Percentiles rank a stretch among this genome's conserved stretches.
These are phyloP conservation scores for Suhomyces kilbournensis DNA, from an alignment of 805 yeast species.

Conservation along the genomic window DNA sequence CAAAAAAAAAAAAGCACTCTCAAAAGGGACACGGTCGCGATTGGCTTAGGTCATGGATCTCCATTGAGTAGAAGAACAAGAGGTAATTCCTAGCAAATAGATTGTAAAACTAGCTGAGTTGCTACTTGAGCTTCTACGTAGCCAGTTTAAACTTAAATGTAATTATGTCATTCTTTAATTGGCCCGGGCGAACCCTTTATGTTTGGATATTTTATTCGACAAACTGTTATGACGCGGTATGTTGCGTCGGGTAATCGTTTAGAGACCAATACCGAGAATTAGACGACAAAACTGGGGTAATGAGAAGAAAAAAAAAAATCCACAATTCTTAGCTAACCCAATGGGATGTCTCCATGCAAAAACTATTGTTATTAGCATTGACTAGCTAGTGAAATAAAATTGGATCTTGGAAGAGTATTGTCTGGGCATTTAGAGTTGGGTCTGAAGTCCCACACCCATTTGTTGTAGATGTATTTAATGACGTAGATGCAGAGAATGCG, in stretches of 20 bases:
- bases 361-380: background rate
- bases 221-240: background rate
- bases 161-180: background rate
- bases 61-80: background rate
- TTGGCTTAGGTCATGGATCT: background rate
- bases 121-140: background rate
- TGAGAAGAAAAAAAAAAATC: background rate
- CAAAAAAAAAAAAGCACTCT: background rate
- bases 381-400: background rate
- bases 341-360: background rate
- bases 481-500: background rate
- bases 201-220: background rate
- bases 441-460: background rate
- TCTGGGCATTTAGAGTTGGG: background rate
- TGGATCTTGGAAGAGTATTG: background rate
- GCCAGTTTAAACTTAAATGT: background rate
- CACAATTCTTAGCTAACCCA: background rate
- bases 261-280: background rate
- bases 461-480: background rate
- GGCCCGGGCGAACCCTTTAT: background rate
- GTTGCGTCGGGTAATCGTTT: background rate
- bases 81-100: background rate
- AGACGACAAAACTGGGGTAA: slow-evolving; percentile 1
- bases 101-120: background rate
- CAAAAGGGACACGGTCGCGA: background rate